phyloP scores from a whole-genome alignment of 2,329 filamentous ascomycete species.

The Penicillium polonicum region DNA sequence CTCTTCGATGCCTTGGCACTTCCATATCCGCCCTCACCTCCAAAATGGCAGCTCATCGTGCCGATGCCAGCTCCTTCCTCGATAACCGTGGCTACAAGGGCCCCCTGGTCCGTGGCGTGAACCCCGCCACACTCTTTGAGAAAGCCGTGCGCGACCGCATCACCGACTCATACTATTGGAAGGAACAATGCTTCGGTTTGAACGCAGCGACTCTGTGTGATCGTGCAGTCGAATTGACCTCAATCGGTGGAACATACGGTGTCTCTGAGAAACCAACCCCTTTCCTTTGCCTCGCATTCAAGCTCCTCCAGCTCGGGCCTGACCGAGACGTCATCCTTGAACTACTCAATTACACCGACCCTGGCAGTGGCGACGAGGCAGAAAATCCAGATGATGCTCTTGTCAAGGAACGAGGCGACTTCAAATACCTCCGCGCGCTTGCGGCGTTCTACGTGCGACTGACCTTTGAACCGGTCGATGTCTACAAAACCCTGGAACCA shows the following conservation, averaged over 20 bases:
- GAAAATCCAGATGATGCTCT: constrained; percentile 31
- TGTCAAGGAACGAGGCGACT: constrained; percentile 45
- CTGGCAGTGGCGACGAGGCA: constrained; percentile 54
- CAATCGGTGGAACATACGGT: constrained; percentile 85
- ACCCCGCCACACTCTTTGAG: constrained; percentile 93
- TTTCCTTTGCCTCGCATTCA: constrained; percentile 92
- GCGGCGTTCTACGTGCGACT: constrained; percentile 92
- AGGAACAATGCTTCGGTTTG: constrained; percentile 95
- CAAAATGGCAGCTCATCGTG: constrained; percentile 60
- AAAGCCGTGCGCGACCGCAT: constrained; percentile 95
- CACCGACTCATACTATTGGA: constrained; percentile 94
- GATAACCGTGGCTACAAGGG: constrained; percentile 84
- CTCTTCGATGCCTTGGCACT: background rate
- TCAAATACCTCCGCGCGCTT: constrained; percentile 80
- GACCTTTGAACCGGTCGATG: constrained; percentile 76
- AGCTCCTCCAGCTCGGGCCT: constrained; percentile 84
- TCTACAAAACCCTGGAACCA: constrained; percentile 78
- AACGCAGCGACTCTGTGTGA: constrained; percentile 81
- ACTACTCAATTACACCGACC: constrained; percentile 75
- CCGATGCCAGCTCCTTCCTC: constrained; percentile 74
- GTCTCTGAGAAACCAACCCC: constrained; percentile 79
- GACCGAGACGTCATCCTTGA: constrained; percentile 73
- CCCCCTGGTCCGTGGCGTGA: constrained; percentile 79
- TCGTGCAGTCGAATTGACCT: constrained; percentile 79
- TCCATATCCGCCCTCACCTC: background rate